Evolutionary conservation across 441 rosid species (phyloP).

Genomic region (Gossypium gossypioides): DNA sequence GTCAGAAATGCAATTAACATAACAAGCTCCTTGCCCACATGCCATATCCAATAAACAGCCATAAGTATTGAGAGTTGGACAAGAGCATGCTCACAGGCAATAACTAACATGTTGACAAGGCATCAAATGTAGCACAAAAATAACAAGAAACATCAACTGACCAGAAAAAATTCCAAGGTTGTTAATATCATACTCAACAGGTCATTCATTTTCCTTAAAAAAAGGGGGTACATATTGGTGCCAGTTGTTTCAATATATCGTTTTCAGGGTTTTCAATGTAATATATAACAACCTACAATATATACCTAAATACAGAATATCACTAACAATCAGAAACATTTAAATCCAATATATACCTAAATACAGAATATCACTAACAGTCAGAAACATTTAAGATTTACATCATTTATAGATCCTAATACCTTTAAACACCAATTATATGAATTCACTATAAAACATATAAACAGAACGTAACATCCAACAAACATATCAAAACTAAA

Average conservation of each 20-base stretch:
- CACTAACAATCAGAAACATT: background rate
- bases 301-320: background rate
- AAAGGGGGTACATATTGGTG: background rate
- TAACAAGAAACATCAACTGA: background rate
- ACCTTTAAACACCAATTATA: background rate
- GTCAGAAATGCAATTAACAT: conserved; percentile 12
- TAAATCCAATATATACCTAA: background rate
- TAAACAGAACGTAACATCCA: background rate
- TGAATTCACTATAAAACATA: background rate
- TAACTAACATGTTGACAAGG: background rate
- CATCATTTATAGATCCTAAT: background rate
- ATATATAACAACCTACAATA: background rate
- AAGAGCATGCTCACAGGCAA: background rate
- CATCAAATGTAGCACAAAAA: background rate
- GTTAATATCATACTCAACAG: background rate
- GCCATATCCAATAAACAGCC: background rate
- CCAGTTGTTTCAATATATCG: background rate
- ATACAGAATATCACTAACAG: background rate
- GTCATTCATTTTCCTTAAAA: background rate
- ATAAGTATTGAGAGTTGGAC: background rate
- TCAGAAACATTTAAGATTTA: background rate
- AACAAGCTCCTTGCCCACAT: background rate
- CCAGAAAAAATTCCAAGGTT: background rate
- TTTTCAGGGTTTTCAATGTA: background rate
- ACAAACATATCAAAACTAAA: background rate